A percentile compares a stretch with the other conserved stretches of the same genome.
phyloP scores from a whole-genome alignment of 2,329 filamentous ascomycete species.

The Verticillium tricorpus region DNA sequence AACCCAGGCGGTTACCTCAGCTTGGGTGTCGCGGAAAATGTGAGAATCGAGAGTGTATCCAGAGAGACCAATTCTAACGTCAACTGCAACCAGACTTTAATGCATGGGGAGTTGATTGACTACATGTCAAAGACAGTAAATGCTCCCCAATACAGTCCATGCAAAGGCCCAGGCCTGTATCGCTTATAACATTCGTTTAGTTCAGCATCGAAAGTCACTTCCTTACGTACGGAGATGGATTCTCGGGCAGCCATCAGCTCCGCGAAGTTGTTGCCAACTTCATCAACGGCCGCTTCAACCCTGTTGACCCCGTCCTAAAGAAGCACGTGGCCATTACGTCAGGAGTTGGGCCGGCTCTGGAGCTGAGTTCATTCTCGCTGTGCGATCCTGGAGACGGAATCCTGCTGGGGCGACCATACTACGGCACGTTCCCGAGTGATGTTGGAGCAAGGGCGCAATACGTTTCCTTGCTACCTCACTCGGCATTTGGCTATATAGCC shows the following conservation, averaged over 20 bases:
- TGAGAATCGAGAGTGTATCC: background rate
- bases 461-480: background rate
- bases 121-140: conserved; percentile 1
- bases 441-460: conserved; percentile 17
- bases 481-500: background rate
- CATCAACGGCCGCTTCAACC: background rate
- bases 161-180: background rate
- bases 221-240: conserved; percentile 2
- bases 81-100: conserved; percentile 1
- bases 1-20: conserved; percentile 42
- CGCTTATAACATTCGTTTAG: conserved; percentile 4
- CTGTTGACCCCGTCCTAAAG: background rate
- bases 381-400: conserved; percentile 1
- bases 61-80: background rate
- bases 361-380: background rate
- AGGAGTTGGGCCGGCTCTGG: background rate
- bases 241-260: conserved; percentile 1
- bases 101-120: conserved; percentile 31
- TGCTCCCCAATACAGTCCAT: background rate
- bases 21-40: conserved; percentile 48
- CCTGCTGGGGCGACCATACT: conserved; percentile 34
- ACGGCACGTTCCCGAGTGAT: conserved; percentile 43
- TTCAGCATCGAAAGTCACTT: conserved; percentile 32
- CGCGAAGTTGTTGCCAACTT: background rate
- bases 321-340: background rate